These are phyloP conservation scores for Exserohilum rostratum DNA, from an alignment of 2,329 filamentous ascomycete species.

Conservation along the genomic window DNA sequence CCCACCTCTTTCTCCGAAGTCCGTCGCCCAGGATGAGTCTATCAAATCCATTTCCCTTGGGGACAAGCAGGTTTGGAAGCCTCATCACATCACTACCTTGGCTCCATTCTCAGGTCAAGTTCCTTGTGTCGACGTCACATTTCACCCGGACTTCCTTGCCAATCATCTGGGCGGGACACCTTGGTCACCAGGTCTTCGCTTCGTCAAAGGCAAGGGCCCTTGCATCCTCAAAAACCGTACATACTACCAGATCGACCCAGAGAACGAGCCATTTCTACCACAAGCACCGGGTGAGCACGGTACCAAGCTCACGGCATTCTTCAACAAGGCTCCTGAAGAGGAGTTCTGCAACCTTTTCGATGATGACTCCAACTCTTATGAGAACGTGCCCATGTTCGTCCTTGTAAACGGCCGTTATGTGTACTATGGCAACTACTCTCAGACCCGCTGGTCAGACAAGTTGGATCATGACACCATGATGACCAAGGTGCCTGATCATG, in stretches of 20 bases:
- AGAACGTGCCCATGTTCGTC: constrained; percentile 53
- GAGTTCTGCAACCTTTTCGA: constrained; percentile 27
- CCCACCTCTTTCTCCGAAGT: constrained; percentile 16
- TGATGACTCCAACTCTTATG: constrained; percentile 36
- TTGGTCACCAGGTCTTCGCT: constrained; percentile 52
- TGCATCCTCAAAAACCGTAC: constrained; percentile 42
- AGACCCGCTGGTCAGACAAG: constrained; percentile 53
- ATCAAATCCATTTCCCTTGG: constrained; percentile 21
- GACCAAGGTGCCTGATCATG: constrained; percentile 44
- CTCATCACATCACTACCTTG: constrained; percentile 46
- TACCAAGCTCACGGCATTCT: constrained; percentile 55
- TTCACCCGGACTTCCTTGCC: constrained; percentile 48
- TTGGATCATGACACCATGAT: constrained; percentile 52
- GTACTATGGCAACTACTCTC: constrained; percentile 56
- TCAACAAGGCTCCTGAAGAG: constrained; percentile 48
- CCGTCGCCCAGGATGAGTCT: constrained; percentile 11
- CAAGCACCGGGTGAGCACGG: constrained; percentile 50
- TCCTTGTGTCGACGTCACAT: constrained; percentile 41
- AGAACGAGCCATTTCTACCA: constrained; percentile 52
- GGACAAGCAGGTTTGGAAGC: constrained; percentile 40
- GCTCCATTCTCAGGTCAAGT: constrained; percentile 26
- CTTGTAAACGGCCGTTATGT: constrained; percentile 39
- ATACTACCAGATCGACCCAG: constrained; percentile 51
- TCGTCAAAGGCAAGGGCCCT: constrained; percentile 29
- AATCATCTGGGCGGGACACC: constrained; percentile 45